Base-by-base conservation (phyloP, 306 rosid genomes). In the Dryas octopetala region DNA sequence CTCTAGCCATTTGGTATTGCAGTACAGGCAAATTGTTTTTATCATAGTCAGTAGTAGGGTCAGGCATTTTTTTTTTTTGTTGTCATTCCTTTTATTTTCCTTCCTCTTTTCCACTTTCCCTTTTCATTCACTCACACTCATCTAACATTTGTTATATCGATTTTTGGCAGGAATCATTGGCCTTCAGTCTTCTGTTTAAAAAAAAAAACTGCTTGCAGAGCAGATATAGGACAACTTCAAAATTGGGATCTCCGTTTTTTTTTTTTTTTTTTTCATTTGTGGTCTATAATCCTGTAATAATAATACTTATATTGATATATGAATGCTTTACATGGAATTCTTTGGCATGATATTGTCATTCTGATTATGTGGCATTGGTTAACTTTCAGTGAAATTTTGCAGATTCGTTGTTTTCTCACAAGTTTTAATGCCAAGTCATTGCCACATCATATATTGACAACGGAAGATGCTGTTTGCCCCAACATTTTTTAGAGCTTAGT, bases 121-220 rank as follows among this genome's bases (percentile, higher is more conserved):
- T 14, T 49, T 68, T 8, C 46, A 8, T 4, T 12, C 72, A 23
- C 41, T 45, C 68, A 51, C 38, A 48, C 55, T 70, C 53, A 72
- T 69, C 63, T 81, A 57, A 87, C 80, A 53, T 51, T 41, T 54
- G n/a, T 51, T 7, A 26, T 8, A 61, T 54, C 49, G 49, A 32
- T 73, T 73, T 74, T 73, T 50, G 79, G 69, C 97, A 91, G 97
- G 97, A 74, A 86, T 89, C 81, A 84, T 89, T n/a, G 97, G 97
- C 60, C 89, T 91, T 62, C 90, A 83, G 64, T 91, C 97, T 72
- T 87, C 94, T 55, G 86, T 91, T 51, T 91, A 83, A 44, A 54
- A 41, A 5, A 52, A 19, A 61, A 32, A 28, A 32, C 13, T 14
- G 46, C 32, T 55, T 55, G 17, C 23, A 3, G 38, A 23, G 44